phyloP scores from a whole-genome alignment of 176 grass and related monocot genomes.

The Oryza officinalis region DNA sequence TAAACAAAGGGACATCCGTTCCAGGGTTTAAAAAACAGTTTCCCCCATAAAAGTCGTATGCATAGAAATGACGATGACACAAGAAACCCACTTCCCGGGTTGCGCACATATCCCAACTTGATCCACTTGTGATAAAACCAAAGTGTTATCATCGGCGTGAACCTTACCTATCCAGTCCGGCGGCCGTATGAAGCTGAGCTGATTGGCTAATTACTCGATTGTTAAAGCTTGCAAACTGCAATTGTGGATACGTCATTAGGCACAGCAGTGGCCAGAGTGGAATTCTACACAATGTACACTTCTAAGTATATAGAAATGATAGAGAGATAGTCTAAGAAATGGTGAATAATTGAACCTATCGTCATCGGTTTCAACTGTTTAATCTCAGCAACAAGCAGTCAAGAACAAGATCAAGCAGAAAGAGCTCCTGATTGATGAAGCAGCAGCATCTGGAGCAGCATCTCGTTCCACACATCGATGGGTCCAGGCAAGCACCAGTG shows the following conservation, averaged over 20 bases:
- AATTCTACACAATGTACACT: neutral
- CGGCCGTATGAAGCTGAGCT: neutral
- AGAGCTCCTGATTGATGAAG: too few relatives aligned
- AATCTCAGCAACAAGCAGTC: too few relatives aligned
- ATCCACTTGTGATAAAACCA: neutral
- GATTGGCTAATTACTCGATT: neutral
- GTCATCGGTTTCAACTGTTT: too few relatives aligned
- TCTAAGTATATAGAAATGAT: too few relatives aligned
- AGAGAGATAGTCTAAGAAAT: neutral
- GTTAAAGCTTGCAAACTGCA: neutral
- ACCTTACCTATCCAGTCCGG: neutral
- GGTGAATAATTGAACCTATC: too few relatives aligned
- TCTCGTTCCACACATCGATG: slow-evolving; percentile 61
- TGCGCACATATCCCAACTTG: neutral
- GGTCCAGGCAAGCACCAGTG: slow-evolving; percentile 62
- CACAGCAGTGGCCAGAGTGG: neutral
- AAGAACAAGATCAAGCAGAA: neutral
- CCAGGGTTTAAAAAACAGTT: too few relatives aligned
- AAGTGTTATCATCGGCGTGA: neutral
- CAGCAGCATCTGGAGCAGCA: slow-evolving; percentile 50
- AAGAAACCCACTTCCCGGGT: neutral
- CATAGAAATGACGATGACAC: too few relatives aligned
- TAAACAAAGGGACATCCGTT: too few relatives aligned
- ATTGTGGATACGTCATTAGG: neutral
- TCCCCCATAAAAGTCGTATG: too few relatives aligned